Evolutionary conservation across 768 basidiomycete genomes (phyloP).

Genomic region (Suillus placidus): DNA sequence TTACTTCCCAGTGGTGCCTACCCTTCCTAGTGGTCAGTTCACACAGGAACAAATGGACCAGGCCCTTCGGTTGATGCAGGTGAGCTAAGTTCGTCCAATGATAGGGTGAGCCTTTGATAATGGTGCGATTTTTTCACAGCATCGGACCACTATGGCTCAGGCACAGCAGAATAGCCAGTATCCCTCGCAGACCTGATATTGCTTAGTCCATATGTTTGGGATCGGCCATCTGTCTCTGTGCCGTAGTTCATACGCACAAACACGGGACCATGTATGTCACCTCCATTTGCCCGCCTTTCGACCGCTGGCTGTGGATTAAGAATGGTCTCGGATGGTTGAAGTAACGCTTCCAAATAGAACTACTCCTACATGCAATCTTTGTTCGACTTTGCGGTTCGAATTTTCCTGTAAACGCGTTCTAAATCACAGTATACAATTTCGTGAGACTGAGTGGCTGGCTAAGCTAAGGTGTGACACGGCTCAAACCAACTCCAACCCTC

Average conservation of each 20-base stretch:
- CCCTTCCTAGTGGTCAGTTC: conserved; percentile 33
- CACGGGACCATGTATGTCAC: neutral
- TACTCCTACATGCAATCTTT: neutral
- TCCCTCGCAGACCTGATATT: conserved; percentile 29
- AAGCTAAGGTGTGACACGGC: too few species aligned
- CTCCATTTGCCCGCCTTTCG: neutral
- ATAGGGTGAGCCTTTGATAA: neutral
- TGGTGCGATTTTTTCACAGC: conserved; percentile 6
- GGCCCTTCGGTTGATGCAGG: conserved; percentile 43
- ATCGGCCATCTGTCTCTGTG: neutral
- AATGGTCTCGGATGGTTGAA: too few species aligned
- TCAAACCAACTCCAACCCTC: too few species aligned
- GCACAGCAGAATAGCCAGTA: conserved; percentile 36
- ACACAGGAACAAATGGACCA: conserved; percentile 54
- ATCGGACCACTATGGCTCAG: conserved; percentile 33
- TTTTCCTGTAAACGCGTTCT: neutral
- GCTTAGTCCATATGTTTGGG: neutral
- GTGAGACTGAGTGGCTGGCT: too few species aligned
- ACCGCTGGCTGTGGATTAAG: neutral
- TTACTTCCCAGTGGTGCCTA: conserved; percentile 42
- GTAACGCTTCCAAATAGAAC: too few species aligned
- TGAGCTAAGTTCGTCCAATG: conserved; percentile 17
- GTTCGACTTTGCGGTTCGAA: neutral
- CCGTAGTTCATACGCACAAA: too few species aligned
- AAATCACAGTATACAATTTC: too few species aligned